phyloP scores from a whole-genome alignment of 2,329 filamentous ascomycete species.

The Diaporthe sp. region DNA sequence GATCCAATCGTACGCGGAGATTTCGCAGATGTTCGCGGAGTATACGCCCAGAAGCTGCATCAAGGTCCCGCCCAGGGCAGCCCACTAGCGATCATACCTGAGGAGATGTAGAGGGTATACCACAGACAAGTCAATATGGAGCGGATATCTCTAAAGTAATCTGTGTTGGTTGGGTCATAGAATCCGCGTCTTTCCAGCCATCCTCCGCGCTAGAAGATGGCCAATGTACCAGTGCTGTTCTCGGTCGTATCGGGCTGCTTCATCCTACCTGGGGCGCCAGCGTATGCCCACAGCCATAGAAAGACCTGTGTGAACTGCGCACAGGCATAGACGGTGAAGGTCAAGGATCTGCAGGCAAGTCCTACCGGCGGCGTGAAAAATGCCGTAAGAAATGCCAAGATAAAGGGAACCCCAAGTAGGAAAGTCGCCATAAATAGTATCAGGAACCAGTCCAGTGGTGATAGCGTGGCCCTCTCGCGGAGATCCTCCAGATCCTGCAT shows the following conservation, averaged over 20 bases:
- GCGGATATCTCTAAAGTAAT: conserved; percentile 30
- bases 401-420: conserved; percentile 37
- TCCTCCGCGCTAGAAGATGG: conserved; percentile 35
- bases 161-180: conserved; percentile 36
- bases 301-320: conserved; percentile 36
- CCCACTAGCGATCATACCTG: conserved; percentile 53
- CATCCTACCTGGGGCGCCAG: conserved; percentile 23
- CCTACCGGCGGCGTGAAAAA: conserved; percentile 40
- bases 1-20: conserved; percentile 38
- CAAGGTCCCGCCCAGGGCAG: conserved; percentile 39
- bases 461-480: conserved; percentile 32
- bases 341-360: conserved; percentile 40
- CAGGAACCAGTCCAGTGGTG: conserved; percentile 36
- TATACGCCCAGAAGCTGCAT: conserved; percentile 44
- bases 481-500: conserved; percentile 37
- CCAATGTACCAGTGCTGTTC: not conserved
- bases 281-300: conserved; percentile 42
- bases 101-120: conserved; percentile 36
- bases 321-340: conserved; percentile 38
- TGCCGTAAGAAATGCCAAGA: conserved; percentile 40
- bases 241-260: not conserved
- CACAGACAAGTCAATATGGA: conserved; percentile 35
- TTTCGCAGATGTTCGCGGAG: conserved; percentile 34
- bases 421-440: conserved; percentile 36
- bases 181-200: conserved; percentile 39